These are phyloP conservation scores for Lotmaria passim DNA, from an alignment of 208 protist genomes.

Conservation along the genomic window DNA sequence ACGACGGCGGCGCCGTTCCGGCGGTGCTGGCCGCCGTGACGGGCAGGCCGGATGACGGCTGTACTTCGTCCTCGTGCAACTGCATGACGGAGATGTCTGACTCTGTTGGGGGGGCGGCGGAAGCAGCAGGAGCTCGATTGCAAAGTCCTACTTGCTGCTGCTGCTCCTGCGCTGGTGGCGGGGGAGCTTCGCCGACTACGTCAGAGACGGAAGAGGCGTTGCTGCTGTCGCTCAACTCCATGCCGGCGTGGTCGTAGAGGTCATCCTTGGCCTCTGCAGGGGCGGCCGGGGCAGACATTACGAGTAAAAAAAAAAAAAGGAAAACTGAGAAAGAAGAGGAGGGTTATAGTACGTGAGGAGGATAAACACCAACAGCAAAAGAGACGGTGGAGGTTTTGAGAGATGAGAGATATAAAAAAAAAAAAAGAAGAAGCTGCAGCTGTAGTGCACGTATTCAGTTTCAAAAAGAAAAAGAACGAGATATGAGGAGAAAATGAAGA, in stretches of 20 bases:
- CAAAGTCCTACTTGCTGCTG: too few species aligned
- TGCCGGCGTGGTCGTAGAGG: conserved; percentile 1
- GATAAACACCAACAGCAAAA: too few species aligned
- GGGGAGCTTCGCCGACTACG: neutral
- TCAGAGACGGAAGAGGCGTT: conserved; percentile 8
- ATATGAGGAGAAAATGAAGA: too few species aligned
- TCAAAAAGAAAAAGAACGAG: too few species aligned
- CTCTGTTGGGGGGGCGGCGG: neutral
- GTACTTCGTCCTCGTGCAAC: conserved; percentile 23
- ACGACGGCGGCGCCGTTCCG: conserved; percentile 1
- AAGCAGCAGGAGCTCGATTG: conserved; percentile 3
- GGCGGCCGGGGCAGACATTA: conserved; percentile 4
- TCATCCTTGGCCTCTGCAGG: neutral
- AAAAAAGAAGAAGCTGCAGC: too few species aligned
- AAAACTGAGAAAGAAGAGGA: neutral
- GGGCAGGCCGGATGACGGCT: neutral
- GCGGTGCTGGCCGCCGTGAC: conserved; percentile 14
- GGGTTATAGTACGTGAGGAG: neutral
- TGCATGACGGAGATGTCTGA: neutral
- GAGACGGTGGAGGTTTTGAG: too few species aligned
- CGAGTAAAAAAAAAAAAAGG: neutral
- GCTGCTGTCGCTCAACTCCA: conserved; percentile 8
- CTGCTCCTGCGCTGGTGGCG: too few species aligned
- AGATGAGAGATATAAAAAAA: too few species aligned
- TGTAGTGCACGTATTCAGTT: too few species aligned